Conservation (phyloP, 2,329 filamentous ascomycete species). For the Colletotrichum gigasporum region DNA sequence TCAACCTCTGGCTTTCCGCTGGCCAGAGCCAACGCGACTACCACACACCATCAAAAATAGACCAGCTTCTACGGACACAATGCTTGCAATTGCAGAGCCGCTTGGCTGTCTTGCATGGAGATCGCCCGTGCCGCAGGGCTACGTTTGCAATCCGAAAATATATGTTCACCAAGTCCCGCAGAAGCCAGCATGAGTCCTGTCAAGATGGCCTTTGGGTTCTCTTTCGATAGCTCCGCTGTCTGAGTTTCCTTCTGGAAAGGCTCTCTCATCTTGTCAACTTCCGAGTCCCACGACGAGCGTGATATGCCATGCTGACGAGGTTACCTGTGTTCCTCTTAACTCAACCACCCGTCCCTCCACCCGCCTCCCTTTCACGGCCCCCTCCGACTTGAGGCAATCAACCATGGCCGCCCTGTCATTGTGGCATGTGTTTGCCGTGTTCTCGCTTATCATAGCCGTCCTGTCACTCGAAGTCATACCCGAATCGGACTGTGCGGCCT, state of each 20-base stretch:
- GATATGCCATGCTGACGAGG: constrained; percentile 4
- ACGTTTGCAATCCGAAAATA: neutral
- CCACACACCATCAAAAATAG: constrained; percentile 15
- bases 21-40: constrained; percentile 5
- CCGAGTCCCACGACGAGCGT: neutral
- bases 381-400: neutral
- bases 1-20: neutral
- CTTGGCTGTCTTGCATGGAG: constrained; percentile 21
- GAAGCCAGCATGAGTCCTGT: neutral
- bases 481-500: constrained; percentile 57
- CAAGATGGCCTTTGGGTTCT: neutral
- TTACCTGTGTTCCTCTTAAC: neutral
- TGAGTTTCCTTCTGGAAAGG: neutral
- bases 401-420: neutral
- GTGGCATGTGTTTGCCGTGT: neutral
- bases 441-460: constrained; percentile 31
- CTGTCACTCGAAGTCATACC: constrained; percentile 57
- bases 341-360: neutral
- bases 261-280: neutral
- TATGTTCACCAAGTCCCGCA: constrained; percentile 17
- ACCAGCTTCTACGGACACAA: neutral
- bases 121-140: constrained; percentile 7
- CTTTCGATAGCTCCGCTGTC: neutral
- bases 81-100: constrained; percentile 17
- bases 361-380: neutral